These are phyloP conservation scores for Aspergillus sp. DNA, from an alignment of 2,329 filamentous ascomycete genomes.

Conservation along the genomic window DNA sequence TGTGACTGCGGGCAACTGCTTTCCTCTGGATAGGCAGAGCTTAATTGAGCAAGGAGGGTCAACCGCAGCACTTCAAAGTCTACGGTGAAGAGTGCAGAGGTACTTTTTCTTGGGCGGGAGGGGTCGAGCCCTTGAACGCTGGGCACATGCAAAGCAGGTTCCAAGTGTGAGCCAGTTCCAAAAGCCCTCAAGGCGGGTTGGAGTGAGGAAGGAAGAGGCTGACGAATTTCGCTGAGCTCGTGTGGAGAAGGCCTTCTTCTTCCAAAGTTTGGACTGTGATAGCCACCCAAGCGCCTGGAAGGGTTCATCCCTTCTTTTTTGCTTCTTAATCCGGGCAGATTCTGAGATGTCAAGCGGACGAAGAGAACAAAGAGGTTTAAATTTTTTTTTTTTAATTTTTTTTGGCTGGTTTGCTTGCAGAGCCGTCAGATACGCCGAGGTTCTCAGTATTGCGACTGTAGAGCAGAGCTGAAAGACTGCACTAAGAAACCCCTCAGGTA, in stretches of 20 bases:
- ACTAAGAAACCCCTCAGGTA: not conserved
- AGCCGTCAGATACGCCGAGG: not conserved
- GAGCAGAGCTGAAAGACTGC: conserved; percentile 5
- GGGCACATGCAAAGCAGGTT: not conserved
- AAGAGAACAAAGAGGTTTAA: not conserved
- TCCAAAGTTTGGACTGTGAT: not conserved
- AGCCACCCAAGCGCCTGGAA: not conserved
- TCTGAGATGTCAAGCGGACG: not conserved
- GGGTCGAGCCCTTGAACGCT: no score
- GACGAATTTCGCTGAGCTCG: conserved; percentile 6
- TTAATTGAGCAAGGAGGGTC: conserved; percentile 5
- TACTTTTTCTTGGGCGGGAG: not conserved
- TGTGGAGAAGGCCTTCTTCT: conserved; percentile 1
- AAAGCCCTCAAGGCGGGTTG: not conserved
- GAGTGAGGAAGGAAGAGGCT: not conserved
- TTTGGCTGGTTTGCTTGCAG: not conserved
- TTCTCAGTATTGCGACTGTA: not conserved
- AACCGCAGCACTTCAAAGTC: not conserved
- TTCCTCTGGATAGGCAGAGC: not conserved
- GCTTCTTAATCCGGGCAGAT: not conserved
- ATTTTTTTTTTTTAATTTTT: not conserved
- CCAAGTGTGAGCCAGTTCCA: not conserved
- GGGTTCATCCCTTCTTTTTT: not conserved
- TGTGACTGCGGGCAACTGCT: not conserved
- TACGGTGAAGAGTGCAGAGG: not conserved